Evolutionary conservation across 176 grass and related monocot species (phyloP).

Genomic region (Oryza australiensis): DNA sequence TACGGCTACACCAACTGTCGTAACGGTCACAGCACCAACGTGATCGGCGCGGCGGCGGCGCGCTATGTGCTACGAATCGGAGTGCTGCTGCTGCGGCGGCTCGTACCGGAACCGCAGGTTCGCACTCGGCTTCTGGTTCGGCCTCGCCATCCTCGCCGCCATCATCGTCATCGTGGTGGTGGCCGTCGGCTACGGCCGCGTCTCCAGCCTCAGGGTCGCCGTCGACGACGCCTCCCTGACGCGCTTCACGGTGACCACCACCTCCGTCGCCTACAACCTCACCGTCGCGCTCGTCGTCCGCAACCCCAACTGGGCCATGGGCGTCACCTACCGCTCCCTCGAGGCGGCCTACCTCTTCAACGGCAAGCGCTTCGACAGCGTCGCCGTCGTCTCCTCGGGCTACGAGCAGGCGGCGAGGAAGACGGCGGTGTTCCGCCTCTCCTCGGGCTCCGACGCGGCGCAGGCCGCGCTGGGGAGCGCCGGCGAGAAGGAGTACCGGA

Average conservation of each 20-base stretch:
- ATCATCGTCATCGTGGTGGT: conserved; percentile 21
- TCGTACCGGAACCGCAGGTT: conserved; percentile 7
- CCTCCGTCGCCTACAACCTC: conserved; percentile 49
- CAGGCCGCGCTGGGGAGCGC: background rate
- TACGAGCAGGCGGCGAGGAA: conserved; percentile 31
- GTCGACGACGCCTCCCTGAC: conserved; percentile 42
- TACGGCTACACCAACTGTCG: conserved; percentile 5
- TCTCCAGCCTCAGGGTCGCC: background rate
- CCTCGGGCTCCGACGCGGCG: conserved; percentile 6
- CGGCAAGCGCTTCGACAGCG: conserved; percentile 40
- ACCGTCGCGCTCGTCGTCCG: conserved; percentile 33
- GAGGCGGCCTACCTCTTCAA: conserved; percentile 42
- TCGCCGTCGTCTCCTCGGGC: background rate
- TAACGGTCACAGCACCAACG: background rate
- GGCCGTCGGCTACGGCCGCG: conserved; percentile 21
- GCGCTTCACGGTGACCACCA: conserved; percentile 11
- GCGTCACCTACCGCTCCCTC: conserved; percentile 36
- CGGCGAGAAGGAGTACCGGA: conserved; percentile 20
- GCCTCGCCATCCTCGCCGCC: conserved; percentile 7
- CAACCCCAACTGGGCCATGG: conserved; percentile 49
- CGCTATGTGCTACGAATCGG: conserved; percentile 31
- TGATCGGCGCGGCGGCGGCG: too few species aligned
- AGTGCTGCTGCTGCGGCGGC: conserved; percentile 33
- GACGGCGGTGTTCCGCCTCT: conserved; percentile 28
- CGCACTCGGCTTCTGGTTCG: conserved; percentile 33